phyloP scores from a whole-genome alignment of 352 stramenopile species.

The Phytophthora kernoviae region DNA sequence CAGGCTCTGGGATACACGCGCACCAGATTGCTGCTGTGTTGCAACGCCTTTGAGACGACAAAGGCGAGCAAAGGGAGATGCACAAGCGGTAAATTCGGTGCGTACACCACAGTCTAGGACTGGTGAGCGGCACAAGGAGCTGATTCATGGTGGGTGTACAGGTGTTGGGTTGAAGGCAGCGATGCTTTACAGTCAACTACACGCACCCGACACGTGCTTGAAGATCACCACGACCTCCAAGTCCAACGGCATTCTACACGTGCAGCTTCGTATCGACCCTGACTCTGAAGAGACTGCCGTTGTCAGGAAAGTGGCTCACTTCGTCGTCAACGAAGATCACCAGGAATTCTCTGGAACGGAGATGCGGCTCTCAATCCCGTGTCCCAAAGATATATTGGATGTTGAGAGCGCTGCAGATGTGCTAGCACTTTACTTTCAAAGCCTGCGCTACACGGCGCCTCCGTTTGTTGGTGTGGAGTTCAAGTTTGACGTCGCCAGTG shows the following conservation, averaged over 20 bases:
- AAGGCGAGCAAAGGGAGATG: slow-evolving; percentile 27
- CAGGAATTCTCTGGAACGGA: slow-evolving; percentile 80
- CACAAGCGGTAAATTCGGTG: slow-evolving; percentile 73
- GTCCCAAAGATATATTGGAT: slow-evolving; percentile 29
- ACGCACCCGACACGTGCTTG: slow-evolving; percentile 43
- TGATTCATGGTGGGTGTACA: slow-evolving; percentile 17
- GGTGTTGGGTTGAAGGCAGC: slow-evolving; percentile 80
- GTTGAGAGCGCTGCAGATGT: slow-evolving; percentile 55
- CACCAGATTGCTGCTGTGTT: slow-evolving; percentile 73
- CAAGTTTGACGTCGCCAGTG: slow-evolving; percentile 47
- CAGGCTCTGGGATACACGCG: slow-evolving; percentile 65
- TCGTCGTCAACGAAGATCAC: slow-evolving; percentile 62
- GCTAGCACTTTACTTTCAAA: slow-evolving; percentile 75
- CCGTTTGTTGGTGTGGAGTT: slow-evolving; percentile 65
- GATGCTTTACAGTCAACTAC: slow-evolving; percentile 72
- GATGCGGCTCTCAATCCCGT: slow-evolving; percentile 70
- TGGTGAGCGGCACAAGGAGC: background rate
- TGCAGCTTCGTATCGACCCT: slow-evolving; percentile 71
- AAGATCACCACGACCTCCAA: slow-evolving; percentile 68
- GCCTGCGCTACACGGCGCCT: slow-evolving; percentile 59
- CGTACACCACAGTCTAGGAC: background rate
- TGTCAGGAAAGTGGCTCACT: slow-evolving; percentile 63
- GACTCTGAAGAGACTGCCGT: slow-evolving; percentile 63
- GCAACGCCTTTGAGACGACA: slow-evolving; percentile 73
- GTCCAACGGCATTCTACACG: slow-evolving; percentile 66